A percentile compares a stretch with the other conserved stretches of the same genome.
Conservation (phyloP, 345 rosid species). For the Heritiera fomes region DNA sequence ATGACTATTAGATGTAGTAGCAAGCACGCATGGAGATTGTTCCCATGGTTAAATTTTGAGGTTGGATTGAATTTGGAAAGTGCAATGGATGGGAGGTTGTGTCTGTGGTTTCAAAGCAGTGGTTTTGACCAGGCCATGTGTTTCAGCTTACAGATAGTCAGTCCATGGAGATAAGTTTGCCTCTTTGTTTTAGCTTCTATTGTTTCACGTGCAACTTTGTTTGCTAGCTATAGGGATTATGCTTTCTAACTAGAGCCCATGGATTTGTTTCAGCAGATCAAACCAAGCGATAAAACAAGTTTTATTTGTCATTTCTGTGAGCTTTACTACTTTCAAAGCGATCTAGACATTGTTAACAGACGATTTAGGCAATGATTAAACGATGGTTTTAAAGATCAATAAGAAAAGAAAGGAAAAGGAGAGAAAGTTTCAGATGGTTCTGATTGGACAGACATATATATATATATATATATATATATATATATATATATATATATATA, state of each 20-base stretch:
- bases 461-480: too few relatives aligned
- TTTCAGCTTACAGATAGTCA: slow-evolving; percentile 7
- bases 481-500: too few relatives aligned
- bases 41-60: too few relatives aligned
- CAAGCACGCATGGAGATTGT: too few relatives aligned
- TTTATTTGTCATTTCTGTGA: background rate
- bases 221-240: background rate
- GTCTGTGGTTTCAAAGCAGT: background rate
- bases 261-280: background rate
- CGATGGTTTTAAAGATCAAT: background rate
- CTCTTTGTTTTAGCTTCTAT: slow-evolving; percentile 2
- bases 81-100: background rate
- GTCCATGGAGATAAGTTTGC: background rate
- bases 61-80: background rate
- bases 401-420: background rate
- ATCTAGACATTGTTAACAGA: background rate
- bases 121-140: background rate
- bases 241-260: background rate
- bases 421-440: background rate
- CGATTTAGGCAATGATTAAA: background rate
- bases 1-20: too few relatives aligned
- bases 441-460: slow-evolving; percentile 3
- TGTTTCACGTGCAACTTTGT: slow-evolving; percentile 9
- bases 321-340: background rate
- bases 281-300: slow-evolving; percentile 1